Base-by-base conservation (phyloP, 2,329 filamentous ascomycete genomes). In the Fusarium ambrosium region DNA sequence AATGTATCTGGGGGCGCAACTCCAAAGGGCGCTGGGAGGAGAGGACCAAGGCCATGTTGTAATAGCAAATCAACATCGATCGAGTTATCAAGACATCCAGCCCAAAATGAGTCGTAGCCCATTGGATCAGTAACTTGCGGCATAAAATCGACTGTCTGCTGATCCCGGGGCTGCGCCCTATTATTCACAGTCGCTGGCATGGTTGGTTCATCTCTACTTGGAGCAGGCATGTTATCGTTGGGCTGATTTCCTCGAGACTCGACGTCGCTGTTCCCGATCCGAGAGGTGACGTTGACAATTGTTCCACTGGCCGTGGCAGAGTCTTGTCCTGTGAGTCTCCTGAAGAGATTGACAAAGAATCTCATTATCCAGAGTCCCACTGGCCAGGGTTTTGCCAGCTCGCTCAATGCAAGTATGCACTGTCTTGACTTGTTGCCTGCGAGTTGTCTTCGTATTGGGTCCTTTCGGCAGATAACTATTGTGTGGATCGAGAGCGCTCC, bases 341-440 rank as follows among this genome's bases (percentile, higher is more conserved):
- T 43, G 51, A 77, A 64, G 6, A 77, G 68, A 2, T 75, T 77
- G 1, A 66, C 64, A n/a, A 77, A 77, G 9, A 75, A 62, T 6
- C 65, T 74, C 1, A 69, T 55, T 4, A 77, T 72, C 75, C 75
- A 76, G 18, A 76, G 20, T 2, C 75, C 73, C 2, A 77, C 73
- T 0, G 75, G 75, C 75, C 75, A 77, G 0, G 56, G 37, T 1
- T 77, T 77, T 10, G 75, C 64, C 4, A 77, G 51, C 10, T 77
- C 75, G 0, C 68, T 65, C 2, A 77, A 43, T 0, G 75, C 75
- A 2, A 77, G 65, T 5, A 77, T 77, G n/a, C 75, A 77, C 45
- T 77, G 75, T 0, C 75, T 71, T 4, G 75, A 76, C 29, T 77
- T 77, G 22, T 77, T 77, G 1, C 72, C 75, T 2, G 75, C 75